phyloP scores from a whole-genome alignment of 306 rosid genomes.

The Medicago ruthenica region DNA sequence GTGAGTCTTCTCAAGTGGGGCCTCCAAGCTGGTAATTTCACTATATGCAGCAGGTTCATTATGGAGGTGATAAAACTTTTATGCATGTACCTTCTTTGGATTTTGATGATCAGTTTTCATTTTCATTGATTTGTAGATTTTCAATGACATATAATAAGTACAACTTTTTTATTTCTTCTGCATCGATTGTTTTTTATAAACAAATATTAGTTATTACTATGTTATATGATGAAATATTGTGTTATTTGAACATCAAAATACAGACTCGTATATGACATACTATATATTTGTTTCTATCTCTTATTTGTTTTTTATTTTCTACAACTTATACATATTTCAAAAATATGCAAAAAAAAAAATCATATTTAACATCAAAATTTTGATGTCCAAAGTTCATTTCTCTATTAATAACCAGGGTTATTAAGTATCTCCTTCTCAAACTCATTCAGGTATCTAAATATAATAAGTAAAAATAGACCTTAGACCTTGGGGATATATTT shows the following conservation, averaged over 20 bases:
- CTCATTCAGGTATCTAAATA: background rate
- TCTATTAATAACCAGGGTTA: too few relatives aligned
- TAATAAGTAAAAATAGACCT: too few relatives aligned
- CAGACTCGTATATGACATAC: background rate
- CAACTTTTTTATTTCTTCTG: constrained; percentile 17
- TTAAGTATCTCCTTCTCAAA: background rate
- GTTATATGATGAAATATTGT: background rate
- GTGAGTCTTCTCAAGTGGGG: constrained; percentile 47
- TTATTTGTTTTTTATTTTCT: too few relatives aligned
- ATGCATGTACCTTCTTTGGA: constrained; percentile 62
- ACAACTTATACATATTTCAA: too few relatives aligned
- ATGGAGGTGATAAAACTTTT: constrained; percentile 60
- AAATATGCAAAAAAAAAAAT: too few relatives aligned
- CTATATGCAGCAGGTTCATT: constrained; percentile 43
- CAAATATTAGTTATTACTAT: background rate
- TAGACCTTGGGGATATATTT: background rate
- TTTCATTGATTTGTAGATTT: constrained; percentile 40
- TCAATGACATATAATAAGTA: constrained; percentile 40
- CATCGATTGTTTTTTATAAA: background rate
- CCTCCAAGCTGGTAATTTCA: constrained; percentile 37
- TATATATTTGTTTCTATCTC: too few relatives aligned
- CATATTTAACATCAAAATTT: background rate
- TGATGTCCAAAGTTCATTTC: too few relatives aligned
- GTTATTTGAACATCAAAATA: background rate
- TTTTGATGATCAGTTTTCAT: constrained; percentile 61